Evolutionary conservation across 2,329 filamentous ascomycete genomes (phyloP).

Genomic region (Nemania serpens): DNA sequence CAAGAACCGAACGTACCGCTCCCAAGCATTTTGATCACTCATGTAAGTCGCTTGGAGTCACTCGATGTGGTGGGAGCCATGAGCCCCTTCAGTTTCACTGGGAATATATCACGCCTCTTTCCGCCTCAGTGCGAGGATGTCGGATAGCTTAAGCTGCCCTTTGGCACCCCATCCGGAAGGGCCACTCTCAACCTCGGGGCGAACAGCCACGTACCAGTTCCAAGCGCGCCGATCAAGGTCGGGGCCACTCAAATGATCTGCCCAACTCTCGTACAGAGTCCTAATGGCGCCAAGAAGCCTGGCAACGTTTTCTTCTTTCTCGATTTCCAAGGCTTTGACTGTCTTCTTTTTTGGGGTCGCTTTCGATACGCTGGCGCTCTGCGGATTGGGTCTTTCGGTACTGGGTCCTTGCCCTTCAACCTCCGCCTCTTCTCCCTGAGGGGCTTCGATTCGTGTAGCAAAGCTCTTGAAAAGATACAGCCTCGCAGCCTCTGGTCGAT

Average conservation of each 20-base stretch:
- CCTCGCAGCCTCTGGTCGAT: constrained; percentile 71
- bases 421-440: constrained; percentile 13
- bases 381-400: constrained; percentile 14
- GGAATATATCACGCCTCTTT: constrained; percentile 29
- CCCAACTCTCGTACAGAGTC: constrained; percentile 76
- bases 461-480: constrained; percentile 66
- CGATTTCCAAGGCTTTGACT: constrained; percentile 54
- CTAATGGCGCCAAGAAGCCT: constrained; percentile 73
- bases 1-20: neutral
- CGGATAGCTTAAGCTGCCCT: constrained; percentile 66
- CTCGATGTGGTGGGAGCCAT: too few species aligned
- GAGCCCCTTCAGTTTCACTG: neutral
- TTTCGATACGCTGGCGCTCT: constrained; percentile 27
- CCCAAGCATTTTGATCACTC: too few species aligned
- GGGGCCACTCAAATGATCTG: constrained; percentile 59
- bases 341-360: constrained; percentile 56
- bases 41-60: neutral
- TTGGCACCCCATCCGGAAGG: constrained; percentile 84
- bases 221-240: constrained; percentile 80
- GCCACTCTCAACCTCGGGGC: constrained; percentile 76
- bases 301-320: constrained; percentile 72
- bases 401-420: constrained; percentile 6
- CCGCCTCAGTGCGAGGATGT: constrained; percentile 66
- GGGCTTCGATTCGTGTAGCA: constrained; percentile 46
- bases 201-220: constrained; percentile 78